Conservation (phyloP, 2,329 filamentous ascomycete genomes). For the Laburnicola sp. region DNA sequence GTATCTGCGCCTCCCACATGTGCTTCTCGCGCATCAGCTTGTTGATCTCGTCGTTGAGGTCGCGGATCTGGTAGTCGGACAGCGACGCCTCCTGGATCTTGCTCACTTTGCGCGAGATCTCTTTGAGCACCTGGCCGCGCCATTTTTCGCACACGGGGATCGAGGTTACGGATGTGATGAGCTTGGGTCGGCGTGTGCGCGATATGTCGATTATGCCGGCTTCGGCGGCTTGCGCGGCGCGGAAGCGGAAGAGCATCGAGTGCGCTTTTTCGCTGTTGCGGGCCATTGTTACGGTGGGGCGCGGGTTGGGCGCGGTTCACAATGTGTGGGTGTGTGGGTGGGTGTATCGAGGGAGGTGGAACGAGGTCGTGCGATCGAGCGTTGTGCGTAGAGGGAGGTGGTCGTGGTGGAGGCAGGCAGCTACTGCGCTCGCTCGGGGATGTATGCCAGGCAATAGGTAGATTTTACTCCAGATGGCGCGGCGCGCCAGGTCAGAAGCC, state of each 20-base stretch:
- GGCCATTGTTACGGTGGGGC: constrained; percentile 57
- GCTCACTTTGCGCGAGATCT: constrained; percentile 94
- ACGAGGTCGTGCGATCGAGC: neutral
- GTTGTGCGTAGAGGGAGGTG: neutral
- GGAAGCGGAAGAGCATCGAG: constrained; percentile 99
- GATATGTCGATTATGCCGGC: constrained; percentile 94
- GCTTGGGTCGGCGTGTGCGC: constrained; percentile 84
- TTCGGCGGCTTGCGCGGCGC: constrained; percentile 93
- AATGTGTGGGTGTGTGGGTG: constrained; percentile 1
- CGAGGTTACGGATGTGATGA: constrained; percentile 81
- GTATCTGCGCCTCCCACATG: constrained; percentile 97
- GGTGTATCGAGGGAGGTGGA: constrained; percentile 2
- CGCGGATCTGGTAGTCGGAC: constrained; percentile 96
- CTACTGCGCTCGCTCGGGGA: neutral
- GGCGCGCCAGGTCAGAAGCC: neutral
- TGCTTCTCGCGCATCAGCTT: constrained; percentile 98
- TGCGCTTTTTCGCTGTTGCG: constrained; percentile 98
- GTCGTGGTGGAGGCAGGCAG: neutral
- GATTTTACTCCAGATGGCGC: neutral
- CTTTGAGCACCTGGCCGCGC: constrained; percentile 95
- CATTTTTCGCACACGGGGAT: constrained; percentile 94
- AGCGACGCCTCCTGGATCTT: constrained; percentile 90
- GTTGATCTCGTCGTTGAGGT: constrained; percentile 99
- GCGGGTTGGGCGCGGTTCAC: neutral
- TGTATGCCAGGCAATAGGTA: neutral